phyloP scores from a whole-genome alignment of 805 yeast species.

The Millerozyma acaciae region DNA sequence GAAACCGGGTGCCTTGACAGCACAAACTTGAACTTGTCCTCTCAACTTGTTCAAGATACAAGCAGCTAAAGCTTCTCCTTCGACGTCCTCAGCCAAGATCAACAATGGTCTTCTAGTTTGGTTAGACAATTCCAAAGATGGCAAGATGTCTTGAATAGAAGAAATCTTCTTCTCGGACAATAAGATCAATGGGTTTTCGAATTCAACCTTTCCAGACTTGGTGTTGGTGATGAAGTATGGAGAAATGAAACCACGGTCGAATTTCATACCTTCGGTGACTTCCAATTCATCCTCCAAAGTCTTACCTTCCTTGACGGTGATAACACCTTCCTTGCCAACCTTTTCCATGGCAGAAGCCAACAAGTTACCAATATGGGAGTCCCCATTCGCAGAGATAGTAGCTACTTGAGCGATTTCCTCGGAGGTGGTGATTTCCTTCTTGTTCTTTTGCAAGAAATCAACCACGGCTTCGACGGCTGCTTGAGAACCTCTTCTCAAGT shows the following conservation, averaged over 20 bases:
- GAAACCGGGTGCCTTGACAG: constrained; percentile 98
- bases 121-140: constrained; percentile 89
- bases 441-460: constrained; percentile 74
- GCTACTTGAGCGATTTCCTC: constrained; percentile 98
- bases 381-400: constrained; percentile 96
- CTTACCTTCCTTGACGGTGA: constrained; percentile 96
- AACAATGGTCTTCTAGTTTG: constrained; percentile 90
- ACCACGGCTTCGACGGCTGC: constrained; percentile 95
- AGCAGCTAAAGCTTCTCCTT: constrained; percentile 98
- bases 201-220: constrained; percentile 89
- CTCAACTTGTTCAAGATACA: constrained; percentile 95
- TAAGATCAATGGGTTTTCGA: constrained; percentile 86
- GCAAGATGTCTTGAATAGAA: constrained; percentile 84
- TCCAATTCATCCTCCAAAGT: constrained; percentile 94
- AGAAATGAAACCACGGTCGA: constrained; percentile 94
- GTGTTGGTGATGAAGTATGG: constrained; percentile 96
- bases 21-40: constrained; percentile 97
- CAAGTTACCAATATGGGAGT: constrained; percentile 82
- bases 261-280: constrained; percentile 96
- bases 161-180: constrained; percentile 88
- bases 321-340: constrained; percentile 98
- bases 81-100: constrained; percentile 92
- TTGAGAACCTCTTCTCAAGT: constrained; percentile 94
- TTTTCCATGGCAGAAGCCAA: constrained; percentile 96
- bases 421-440: constrained; percentile 88